Base-by-base conservation (phyloP, 495 filamentous ascomycete species). In the Penicillium salamii region DNA sequence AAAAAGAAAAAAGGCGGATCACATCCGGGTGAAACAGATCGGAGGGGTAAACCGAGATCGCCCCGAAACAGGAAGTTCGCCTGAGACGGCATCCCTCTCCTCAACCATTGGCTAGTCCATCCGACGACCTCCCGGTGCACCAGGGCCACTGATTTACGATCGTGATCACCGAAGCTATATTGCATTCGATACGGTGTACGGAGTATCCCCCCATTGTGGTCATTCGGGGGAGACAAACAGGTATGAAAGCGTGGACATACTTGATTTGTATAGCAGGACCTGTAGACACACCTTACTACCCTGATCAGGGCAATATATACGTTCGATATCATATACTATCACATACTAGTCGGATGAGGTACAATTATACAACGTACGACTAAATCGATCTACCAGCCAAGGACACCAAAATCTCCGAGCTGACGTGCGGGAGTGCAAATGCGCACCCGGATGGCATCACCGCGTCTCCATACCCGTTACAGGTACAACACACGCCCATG, bases 41-140 rank as follows among this genome's bases (percentile, higher is more conserved):
- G 56, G 53, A 55, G 50, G 44, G 19, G 36, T 42, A 36, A 42
- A 35, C 56, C 57, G 50, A 58, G 61, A 64, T 64, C 58, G 54
- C 53, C 58, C 61, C 61, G 58, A 54, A 64, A 55, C 15, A 57
- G 61, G 61, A 61, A 61, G 61, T 42, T 56, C 57, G 52, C 36
- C 41, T 44, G 58, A 63, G 58, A 53, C 37, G 55, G 46, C 47
- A 41, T 53, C 20, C 45, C 55, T 52, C 31, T 21, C 42, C 15
- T 20, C 48, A 12, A 23, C 29, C 19, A 42, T 63, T 63, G 59
- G 59, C 44, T 44, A 34, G 33, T 26, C 36, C 17, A 18, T 33
- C 54, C 54, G 56, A 58, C 49, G 51, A 55, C 49, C 32, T 21
- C 13, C 7, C 18, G 18, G 52, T n/a, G 19, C 24, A 21, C 35